Evolutionary conservation across 2,329 filamentous ascomycete species (phyloP), one percentile per base, ranked within the genome.

Genomic region (Bipolaris victoriae): DNA sequence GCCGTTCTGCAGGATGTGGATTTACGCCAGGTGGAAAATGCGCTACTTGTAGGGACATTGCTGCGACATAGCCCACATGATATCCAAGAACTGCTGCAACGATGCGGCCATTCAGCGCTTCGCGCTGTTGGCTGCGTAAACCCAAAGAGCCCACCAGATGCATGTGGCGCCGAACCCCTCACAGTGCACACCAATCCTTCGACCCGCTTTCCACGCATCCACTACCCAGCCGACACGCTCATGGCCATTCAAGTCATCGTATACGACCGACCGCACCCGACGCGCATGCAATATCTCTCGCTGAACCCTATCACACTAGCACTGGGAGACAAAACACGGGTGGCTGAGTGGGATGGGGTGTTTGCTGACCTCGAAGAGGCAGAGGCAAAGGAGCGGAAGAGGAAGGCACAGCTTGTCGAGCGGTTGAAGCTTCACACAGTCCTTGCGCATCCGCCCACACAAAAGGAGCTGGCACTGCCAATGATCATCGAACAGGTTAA

Each of bases 201-300:
- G 70, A 75, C 76, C 45, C 80, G 78, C 60, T 80, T 87, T n/a
- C 94, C 94, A 1, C 84, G 83, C 36, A 88, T 99, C 58, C 87
- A 86, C 55, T 96, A 90, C 63, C 82, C 84, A 1, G 64, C 76
- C 56, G 83, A 88, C 46, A 84, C 85, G 60, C 86, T 87, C 5
- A 82, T 90, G 18, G 91, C 88, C 44, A 86, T 96, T 44, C 95
- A 99, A 73, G 85, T 97, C 43, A 90, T 98, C 56, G 83, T 96
- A 55, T 99, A 96, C 76, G 88, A 97, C 68, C 84, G 93, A 45
- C 95, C 95, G 0, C 85, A 90, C 55, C 94, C 95, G 0, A 87
- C 84, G 31, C 86, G 88, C 53, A 98, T 99, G 95, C 94, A 99
- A 77, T 99, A 98, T 76, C 89, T 98, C 66, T 99, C 95, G 1